A percentile compares a stretch with the other conserved stretches of the same genome.
Evolutionary conservation across 2,329 filamentous ascomycete genomes (phyloP).

Genomic region (Aspergillus fructus): DNA sequence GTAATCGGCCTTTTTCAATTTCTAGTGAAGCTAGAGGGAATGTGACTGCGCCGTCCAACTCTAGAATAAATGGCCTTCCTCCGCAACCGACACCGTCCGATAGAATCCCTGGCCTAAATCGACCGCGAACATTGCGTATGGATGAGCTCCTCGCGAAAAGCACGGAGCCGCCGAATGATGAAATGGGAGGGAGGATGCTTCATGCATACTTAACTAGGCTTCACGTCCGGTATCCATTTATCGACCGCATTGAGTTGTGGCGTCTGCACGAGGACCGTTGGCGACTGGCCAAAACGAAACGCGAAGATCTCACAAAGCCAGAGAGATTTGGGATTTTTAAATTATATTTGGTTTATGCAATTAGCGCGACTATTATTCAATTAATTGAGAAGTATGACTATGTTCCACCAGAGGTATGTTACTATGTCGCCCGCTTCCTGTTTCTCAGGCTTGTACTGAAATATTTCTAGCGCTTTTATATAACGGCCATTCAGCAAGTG

Average conservation of each 20-base stretch:
- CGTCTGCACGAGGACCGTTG: constrained; percentile 44
- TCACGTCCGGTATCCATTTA: constrained; percentile 52
- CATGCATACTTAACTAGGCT: constrained; percentile 48
- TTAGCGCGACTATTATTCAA: constrained; percentile 51
- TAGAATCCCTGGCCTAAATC: constrained; percentile 15
- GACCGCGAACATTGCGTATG: constrained; percentile 34
- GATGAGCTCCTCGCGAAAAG: constrained; percentile 45
- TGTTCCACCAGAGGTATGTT: constrained; percentile 42
- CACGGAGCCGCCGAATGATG: constrained; percentile 49
- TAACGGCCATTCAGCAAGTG: constrained; percentile 51
- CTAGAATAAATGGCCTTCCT: constrained; percentile 5
- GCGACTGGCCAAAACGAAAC: constrained; percentile 36
- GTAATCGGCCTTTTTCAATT: constrained; percentile 11
- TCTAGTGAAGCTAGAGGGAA: neutral
- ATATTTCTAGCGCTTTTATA: constrained; percentile 47
- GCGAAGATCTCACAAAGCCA: constrained; percentile 32
- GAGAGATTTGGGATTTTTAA: constrained; percentile 52
- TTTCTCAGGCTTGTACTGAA: neutral
- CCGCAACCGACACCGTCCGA: constrained; percentile 15
- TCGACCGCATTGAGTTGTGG: constrained; percentile 49
- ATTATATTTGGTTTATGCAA: constrained; percentile 54
- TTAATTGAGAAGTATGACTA: constrained; percentile 49
- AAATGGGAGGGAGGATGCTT: constrained; percentile 46
- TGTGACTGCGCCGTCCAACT: neutral
- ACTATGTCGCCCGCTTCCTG: neutral